phyloP scores from a whole-genome alignment of 257 asterid genomes.

The Scutellaria minor region DNA sequence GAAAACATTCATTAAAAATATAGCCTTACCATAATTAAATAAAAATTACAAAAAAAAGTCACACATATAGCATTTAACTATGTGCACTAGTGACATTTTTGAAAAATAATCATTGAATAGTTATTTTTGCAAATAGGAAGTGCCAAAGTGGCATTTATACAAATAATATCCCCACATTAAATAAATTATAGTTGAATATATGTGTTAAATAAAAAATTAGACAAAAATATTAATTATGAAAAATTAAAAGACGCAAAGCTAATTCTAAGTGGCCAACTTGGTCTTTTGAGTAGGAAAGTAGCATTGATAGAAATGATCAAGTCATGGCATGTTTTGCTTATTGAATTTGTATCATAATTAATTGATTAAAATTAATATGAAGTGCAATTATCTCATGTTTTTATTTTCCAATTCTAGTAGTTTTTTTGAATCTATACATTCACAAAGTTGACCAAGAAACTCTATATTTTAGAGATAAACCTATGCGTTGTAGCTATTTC shows the following conservation, averaged over 20 bases:
- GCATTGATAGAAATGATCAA: background rate
- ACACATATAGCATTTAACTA: too few relatives aligned
- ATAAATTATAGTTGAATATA: background rate
- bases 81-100: too few relatives aligned
- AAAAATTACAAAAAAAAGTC: too few relatives aligned
- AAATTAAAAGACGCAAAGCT: too few relatives aligned
- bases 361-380: background rate
- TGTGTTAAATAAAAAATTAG: background rate
- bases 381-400: background rate
- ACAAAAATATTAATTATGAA: background rate
- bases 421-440: background rate
- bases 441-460: constrained; percentile 5
- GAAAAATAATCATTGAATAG: too few relatives aligned
- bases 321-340: background rate
- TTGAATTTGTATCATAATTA: background rate
- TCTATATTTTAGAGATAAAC: background rate
- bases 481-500: background rate
- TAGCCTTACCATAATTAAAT: too few relatives aligned
- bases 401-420: background rate
- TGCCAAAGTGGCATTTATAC: too few relatives aligned
- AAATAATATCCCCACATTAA: background rate
- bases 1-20: too few relatives aligned
- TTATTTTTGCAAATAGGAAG: too few relatives aligned
- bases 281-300: too few relatives aligned
- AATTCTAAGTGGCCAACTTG: too few relatives aligned